Base-by-base conservation (phyloP, 352 stramenopile genomes). In the Hyaloperonospora arabidopsidis region DNA sequence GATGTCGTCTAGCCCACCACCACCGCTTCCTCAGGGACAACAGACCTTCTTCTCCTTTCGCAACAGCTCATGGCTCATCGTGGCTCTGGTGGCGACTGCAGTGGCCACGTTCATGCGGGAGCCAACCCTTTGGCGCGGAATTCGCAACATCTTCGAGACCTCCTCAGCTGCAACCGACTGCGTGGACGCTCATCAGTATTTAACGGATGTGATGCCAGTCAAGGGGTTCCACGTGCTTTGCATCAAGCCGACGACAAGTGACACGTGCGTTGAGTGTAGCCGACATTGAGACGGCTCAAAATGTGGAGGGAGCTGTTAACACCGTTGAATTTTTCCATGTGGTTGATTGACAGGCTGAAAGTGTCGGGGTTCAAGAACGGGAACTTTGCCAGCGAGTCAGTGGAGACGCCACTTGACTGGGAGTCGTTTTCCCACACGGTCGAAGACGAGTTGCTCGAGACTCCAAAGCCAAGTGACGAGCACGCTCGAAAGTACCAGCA, bases 161-260 rank as follows among this genome's bases (percentile, higher is more conserved):
- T 32, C 25, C 25, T 32, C 25, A 32, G 25, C 25, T 32, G 25
- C 8, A 4, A 8, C 4, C 25, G 0, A 32, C 8, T 32, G 25
- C 25, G 25, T 32, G 25, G 25, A 32, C 25, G 70, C 74, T 5
- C 54, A 72, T 1, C 50, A 74, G 57, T 81, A 68, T 38, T 49
- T 89, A 45, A 89, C 79, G 7, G 67, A 82, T 23, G 69, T 68
- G 13, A 67, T 70, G 38, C 63, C 76, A 0, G 70, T 89, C 53
- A 82, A 81, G 50, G 79, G 79, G 14, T 87, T 87, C 53, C 77
- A 89, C 51, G 76, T 89, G 38, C 61, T 87, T 8, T 89, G 79
- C 41, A 52, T 86, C 13, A 57, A 76, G 29, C 69, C 69, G 47
- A 72, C 67, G 15, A 46, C 67, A n/a, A 25, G 50, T 14, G 59